Conservation (phyloP, 2,329 filamentous ascomycete genomes). For the Zymoseptoria passerinii region DNA sequence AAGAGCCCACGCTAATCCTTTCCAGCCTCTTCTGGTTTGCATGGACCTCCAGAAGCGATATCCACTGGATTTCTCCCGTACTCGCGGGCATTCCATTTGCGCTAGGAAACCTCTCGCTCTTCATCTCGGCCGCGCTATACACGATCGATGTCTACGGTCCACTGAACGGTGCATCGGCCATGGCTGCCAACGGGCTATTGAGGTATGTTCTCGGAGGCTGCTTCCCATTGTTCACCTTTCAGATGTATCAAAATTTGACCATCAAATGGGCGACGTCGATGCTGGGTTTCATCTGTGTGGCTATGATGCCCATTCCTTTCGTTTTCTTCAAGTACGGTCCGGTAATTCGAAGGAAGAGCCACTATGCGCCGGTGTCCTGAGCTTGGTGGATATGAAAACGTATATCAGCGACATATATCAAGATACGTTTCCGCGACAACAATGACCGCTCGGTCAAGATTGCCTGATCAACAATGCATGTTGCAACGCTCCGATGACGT, state of each 20-base stretch:
- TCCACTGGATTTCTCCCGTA: conserved; percentile 34
- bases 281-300: conserved; percentile 35
- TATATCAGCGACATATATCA: not conserved
- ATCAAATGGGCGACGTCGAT: conserved; percentile 38
- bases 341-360: conserved; percentile 17
- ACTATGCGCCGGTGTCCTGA: conserved; percentile 4
- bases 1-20: conserved; percentile 2
- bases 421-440: not conserved
- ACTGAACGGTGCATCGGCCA: conserved; percentile 48
- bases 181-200: conserved; percentile 50
- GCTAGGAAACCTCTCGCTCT: conserved; percentile 27
- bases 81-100: conserved; percentile 29
- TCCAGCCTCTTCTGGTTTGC: conserved; percentile 33
- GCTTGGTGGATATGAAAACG: not conserved
- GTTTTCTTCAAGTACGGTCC: conserved; percentile 28
- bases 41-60: conserved; percentile 29
- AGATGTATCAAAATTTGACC: conserved; percentile 30
- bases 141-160: conserved; percentile 47
- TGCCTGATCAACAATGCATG: not conserved
- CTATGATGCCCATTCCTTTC: conserved; percentile 32
- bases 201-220: conserved; percentile 10
- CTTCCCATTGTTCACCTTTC: conserved; percentile 11
- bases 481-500: not conserved
- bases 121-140: conserved; percentile 35
- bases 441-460: not conserved